phyloP scores from a whole-genome alignment of 192 early-diverging fungal genomes.

The Coemansia sp. region DNA sequence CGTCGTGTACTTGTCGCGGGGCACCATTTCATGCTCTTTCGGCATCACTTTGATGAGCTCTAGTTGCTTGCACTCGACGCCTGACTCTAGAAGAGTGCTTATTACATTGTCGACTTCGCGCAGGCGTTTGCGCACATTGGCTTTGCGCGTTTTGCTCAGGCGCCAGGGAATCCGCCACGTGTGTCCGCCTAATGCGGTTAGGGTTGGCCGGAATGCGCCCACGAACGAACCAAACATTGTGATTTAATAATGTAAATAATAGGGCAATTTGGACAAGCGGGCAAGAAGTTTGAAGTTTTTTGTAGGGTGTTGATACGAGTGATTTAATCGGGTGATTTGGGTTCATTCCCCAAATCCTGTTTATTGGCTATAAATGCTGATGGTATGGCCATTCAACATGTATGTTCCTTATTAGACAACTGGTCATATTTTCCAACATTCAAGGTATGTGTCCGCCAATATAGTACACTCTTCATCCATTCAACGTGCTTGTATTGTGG shows the following conservation, averaged over 20 bases:
- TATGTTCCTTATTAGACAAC: slow-evolving; percentile 7
- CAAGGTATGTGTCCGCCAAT: not conserved
- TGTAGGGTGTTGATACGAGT: not conserved
- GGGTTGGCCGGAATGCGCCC: slow-evolving; percentile 46
- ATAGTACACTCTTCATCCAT: no score
- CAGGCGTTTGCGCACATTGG: slow-evolving; percentile 83
- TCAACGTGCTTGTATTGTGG: no score
- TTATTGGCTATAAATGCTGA: not conserved
- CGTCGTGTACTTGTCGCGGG: slow-evolving; percentile 82
- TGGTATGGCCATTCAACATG: not conserved
- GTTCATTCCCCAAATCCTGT: slow-evolving; percentile 3
- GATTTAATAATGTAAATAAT: not conserved
- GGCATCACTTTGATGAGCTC: slow-evolving; percentile 59
- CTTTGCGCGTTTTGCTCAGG: slow-evolving; percentile 76
- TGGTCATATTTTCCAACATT: slow-evolving; percentile 3
- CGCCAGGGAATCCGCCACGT: slow-evolving; percentile 62
- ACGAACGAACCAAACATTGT: slow-evolving; percentile 47
- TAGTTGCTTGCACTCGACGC: slow-evolving; percentile 74
- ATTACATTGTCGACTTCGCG: slow-evolving; percentile 78
- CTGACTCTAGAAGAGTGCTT: slow-evolving; percentile 64
- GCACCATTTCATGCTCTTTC: slow-evolving; percentile 67
- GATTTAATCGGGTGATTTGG: slow-evolving; percentile 4
- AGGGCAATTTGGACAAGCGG: not conserved
- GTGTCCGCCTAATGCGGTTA: slow-evolving; percentile 37
- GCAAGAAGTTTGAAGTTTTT: not conserved